Conservation (phyloP, 805 yeast species). For the Kazachstania martiniae region DNA sequence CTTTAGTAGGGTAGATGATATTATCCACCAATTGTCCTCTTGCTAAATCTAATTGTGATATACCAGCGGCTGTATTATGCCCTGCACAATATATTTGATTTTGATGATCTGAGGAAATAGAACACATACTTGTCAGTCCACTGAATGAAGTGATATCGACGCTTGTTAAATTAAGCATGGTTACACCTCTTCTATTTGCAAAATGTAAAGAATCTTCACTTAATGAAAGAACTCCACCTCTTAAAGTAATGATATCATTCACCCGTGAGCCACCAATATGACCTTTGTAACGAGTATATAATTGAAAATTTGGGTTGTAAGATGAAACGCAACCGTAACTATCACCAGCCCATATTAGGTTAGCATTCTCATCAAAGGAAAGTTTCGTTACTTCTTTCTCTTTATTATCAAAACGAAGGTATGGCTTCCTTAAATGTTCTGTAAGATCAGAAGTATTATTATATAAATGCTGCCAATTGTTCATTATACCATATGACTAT, state of each 20-base stretch:
- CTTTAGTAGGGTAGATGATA: slow-evolving; percentile 35
- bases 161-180: slow-evolving; percentile 26
- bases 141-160: slow-evolving; percentile 25
- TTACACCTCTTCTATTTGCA: slow-evolving; percentile 47
- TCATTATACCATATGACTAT: slow-evolving; percentile 16
- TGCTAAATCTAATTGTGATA: slow-evolving; percentile 34
- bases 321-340: slow-evolving; percentile 38
- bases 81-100: slow-evolving; percentile 39
- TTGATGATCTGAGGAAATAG: slow-evolving; percentile 29
- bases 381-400: slow-evolving; percentile 26
- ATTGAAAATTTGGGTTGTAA: slow-evolving; percentile 36
- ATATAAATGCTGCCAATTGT: slow-evolving; percentile 28
- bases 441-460: slow-evolving; percentile 21
- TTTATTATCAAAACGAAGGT: slow-evolving; percentile 23
- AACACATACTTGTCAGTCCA: slow-evolving; percentile 33
- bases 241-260: slow-evolving; percentile 41
- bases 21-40: slow-evolving; percentile 29
- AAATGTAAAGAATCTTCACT: slow-evolving; percentile 42
- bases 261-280: slow-evolving; percentile 37
- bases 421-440: slow-evolving; percentile 25
- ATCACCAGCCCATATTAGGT: slow-evolving; percentile 81
- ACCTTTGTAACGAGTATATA: slow-evolving; percentile 49
- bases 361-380: slow-evolving; percentile 59
- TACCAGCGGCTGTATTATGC: slow-evolving; percentile 22
- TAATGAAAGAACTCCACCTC: slow-evolving; percentile 48